Evolutionary conservation across 106 monocot species (phyloP), one percentile per base, ranked within the genome.

Genomic region (Dioscorea zingiberensis): DNA sequence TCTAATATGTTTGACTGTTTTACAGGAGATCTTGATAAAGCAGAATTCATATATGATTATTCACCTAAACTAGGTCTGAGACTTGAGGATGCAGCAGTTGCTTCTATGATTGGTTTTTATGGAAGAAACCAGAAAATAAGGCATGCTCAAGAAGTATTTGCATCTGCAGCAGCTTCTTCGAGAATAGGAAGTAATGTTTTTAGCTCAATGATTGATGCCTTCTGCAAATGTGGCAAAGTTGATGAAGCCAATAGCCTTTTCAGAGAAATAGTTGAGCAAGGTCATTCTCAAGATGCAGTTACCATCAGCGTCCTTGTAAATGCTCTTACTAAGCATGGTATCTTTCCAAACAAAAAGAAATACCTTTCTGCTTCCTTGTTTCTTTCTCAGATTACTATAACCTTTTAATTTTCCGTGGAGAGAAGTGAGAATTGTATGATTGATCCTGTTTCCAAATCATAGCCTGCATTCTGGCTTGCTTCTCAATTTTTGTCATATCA

Each of bases 291-390:
- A 21, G 81, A 80, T 84, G 89, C 79, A 65, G 75, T 92, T 44
- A 76, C 86, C 25, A 21, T 82, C 54, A 98, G 89, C 62, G 67
- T 93, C 53, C 71, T 93, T 44, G 86, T 98, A 21, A 86, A 84
- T 71, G 70, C 81, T 55, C 82, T 98, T 46, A 74, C 77, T 46
- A 93, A 89, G 64, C 47, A 74, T 61, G 81, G 97, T 98, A 84
- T 22, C 71, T 45, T 57, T 69, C 22, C 12, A 30, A 58, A n/a
- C 25, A 56, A 45, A n/a, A 54, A 22, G 6, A 51, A 51, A 18
- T 51, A 15, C 2, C 19, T 51, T 38, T 38, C 19, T 51, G 51
- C 15, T 51, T 59, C 18, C 13, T 25, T 28, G 28, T 47, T 49
- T 58, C 49, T 29, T 60, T 48, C 9, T 38, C 38, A 38, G 10